Conservation (phyloP, 768 basidiomycete genomes). For the Tephrocybe sp. region DNA sequence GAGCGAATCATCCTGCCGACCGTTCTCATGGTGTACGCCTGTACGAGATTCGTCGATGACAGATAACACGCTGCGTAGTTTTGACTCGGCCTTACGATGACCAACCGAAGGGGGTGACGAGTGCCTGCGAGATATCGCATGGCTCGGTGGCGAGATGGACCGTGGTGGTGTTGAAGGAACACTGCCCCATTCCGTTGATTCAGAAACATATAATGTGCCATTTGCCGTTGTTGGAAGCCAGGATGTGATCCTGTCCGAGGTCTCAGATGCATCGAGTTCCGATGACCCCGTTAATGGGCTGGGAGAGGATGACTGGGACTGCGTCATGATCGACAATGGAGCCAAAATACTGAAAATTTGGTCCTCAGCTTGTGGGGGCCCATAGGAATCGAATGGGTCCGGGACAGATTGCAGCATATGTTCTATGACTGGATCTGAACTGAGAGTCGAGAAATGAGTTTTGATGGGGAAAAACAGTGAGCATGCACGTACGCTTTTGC, state of each 20-base stretch:
- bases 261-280: conserved; percentile 34
- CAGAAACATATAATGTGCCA: conserved; percentile 44
- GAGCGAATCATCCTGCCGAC: conserved; percentile 16
- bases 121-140: conserved; percentile 39
- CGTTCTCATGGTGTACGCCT: conserved; percentile 30
- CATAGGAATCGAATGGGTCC: conserved; percentile 92
- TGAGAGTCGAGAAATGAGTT: conserved; percentile 26
- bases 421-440: conserved; percentile 87
- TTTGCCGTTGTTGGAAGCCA: conserved; percentile 51
- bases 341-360: conserved; percentile 92
- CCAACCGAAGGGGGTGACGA: conserved; percentile 42
- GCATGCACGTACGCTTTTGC: conserved; percentile 70
- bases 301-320: conserved; percentile 56
- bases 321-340: conserved; percentile 74
- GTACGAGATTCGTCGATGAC: conserved; percentile 63
- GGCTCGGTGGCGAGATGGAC: conserved; percentile 48
- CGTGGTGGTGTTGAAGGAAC: conserved; percentile 45
- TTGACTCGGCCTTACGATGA: conserved; percentile 57
- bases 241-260: conserved; percentile 34
- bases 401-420: conserved; percentile 87
- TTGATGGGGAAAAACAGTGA: conserved; percentile 14
- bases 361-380: conserved; percentile 82
- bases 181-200: conserved; percentile 57
- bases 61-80: conserved; percentile 69
- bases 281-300: conserved; percentile 55